These are phyloP conservation scores for Tolypocladium ovalisporum DNA, from an alignment of 2,329 filamentous ascomycete genomes.

Conservation along the genomic window DNA sequence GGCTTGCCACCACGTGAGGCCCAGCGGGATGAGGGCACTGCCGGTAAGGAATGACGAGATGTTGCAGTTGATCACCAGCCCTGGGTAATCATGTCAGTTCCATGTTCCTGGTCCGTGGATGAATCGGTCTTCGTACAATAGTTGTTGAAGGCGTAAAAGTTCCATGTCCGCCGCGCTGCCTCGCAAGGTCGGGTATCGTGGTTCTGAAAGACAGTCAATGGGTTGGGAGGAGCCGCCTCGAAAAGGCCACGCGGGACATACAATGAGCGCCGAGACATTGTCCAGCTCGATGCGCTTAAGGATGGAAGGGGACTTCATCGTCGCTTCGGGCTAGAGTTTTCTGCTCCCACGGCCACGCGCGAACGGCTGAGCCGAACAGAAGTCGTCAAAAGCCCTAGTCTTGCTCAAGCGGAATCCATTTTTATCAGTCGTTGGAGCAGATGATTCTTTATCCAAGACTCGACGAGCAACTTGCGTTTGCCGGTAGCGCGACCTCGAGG, in stretches of 20 bases:
- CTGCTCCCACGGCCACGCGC: neutral
- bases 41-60: conserved; percentile 29
- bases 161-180: conserved; percentile 29
- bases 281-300: neutral
- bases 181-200: conserved; percentile 39
- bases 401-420: neutral
- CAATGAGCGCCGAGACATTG: neutral
- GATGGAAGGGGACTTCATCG: neutral
- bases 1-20: conserved; percentile 30
- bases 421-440: no score
- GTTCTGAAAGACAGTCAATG: conserved; percentile 20
- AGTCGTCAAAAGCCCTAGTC: neutral
- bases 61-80: conserved; percentile 35
- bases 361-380: neutral
- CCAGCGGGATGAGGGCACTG: conserved; percentile 28
- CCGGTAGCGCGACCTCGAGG: neutral
- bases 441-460: neutral
- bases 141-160: conserved; percentile 29
- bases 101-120: neutral
- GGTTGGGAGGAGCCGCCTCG: neutral
- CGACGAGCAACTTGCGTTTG: neutral
- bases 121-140: conserved; percentile 19
- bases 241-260: neutral
- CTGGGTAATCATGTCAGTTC: conserved; percentile 9
- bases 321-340: neutral